phyloP scores from a whole-genome alignment of 805 yeast genomes.

The Kazachstania viticola region DNA sequence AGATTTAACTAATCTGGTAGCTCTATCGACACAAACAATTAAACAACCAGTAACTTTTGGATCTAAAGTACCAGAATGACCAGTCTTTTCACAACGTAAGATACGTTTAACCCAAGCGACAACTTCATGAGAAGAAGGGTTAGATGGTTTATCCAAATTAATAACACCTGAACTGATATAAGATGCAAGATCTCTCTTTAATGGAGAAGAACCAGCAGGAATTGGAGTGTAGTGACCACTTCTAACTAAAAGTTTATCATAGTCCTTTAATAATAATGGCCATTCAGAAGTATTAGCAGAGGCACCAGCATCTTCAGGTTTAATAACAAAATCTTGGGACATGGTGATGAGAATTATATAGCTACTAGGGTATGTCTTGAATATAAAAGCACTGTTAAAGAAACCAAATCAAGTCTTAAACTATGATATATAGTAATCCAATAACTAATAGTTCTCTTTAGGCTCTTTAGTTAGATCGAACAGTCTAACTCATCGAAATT shows the following conservation, averaged over 20 bases:
- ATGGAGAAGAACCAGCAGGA: slow-evolving; percentile 90
- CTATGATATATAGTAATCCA: too few species aligned
- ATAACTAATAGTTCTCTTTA: too few species aligned
- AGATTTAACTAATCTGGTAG: slow-evolving; percentile 93
- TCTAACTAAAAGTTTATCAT: slow-evolving; percentile 87
- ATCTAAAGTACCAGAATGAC: slow-evolving; percentile 98
- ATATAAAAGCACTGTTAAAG: too few species aligned
- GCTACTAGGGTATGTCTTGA: too few species aligned
- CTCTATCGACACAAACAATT: slow-evolving; percentile 96
- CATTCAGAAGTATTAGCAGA: slow-evolving; percentile 83
- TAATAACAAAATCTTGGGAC: slow-evolving; percentile 68
- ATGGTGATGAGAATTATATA: too few species aligned
- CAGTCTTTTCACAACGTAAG: slow-evolving; percentile 90
- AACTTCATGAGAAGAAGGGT: slow-evolving; percentile 97
- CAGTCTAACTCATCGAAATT: too few species aligned
- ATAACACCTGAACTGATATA: slow-evolving; percentile 92
- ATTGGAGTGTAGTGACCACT: slow-evolving; percentile 96
- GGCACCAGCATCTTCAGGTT: slow-evolving; percentile 75
- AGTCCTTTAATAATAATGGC: slow-evolving; percentile 91
- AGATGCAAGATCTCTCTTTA: slow-evolving; percentile 83
- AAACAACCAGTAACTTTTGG: slow-evolving; percentile 98
- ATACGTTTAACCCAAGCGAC: slow-evolving; percentile 99
- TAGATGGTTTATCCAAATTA: slow-evolving; percentile 94
- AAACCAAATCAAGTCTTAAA: too few species aligned
- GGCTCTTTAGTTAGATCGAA: too few species aligned